Evolutionary conservation across 345 rosid species (phyloP).

Genomic region (Populus alba): DNA sequence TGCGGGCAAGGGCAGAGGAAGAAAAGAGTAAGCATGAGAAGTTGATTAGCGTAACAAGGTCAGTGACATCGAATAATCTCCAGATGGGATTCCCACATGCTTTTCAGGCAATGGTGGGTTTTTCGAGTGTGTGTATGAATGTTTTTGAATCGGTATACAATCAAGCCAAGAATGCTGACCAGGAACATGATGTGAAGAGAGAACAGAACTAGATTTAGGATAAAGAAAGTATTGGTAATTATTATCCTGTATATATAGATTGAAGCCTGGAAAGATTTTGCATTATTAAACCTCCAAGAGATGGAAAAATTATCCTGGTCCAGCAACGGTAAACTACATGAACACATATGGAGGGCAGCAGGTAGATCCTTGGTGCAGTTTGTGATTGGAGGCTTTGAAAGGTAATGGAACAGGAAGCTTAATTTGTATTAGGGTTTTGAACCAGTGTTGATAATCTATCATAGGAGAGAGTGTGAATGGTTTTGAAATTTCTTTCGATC

Average conservation of each 20-base stretch:
- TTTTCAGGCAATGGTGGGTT: constrained; percentile 86
- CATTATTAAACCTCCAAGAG: not conserved
- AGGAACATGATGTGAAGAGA: constrained; percentile 53
- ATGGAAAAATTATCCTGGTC: not conserved
- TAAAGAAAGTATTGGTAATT: not conserved
- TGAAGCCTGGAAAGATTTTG: not conserved
- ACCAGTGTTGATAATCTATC: not conserved
- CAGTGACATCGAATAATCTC: constrained; percentile 79
- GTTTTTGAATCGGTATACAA: constrained; percentile 80
- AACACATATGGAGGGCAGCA: not conserved
- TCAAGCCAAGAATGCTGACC: constrained; percentile 50
- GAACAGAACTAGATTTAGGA: not conserved
- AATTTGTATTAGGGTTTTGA: constrained; percentile 2
- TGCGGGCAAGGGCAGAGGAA: constrained; percentile 73
- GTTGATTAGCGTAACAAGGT: constrained; percentile 65
- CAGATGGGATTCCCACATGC: constrained; percentile 94
- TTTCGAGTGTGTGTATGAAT: constrained; percentile 90
- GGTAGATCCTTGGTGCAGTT: not conserved
- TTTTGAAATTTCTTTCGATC: not conserved
- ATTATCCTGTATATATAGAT: constrained; percentile 20
- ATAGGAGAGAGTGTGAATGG: not conserved
- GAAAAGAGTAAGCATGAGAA: constrained; percentile 82
- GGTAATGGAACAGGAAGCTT: constrained; percentile 10
- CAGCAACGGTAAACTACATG: not conserved
- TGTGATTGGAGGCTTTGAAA: not conserved